Evolutionary conservation across 768 basidiomycete species (phyloP).

Genomic region (Kwoniella sp.): DNA sequence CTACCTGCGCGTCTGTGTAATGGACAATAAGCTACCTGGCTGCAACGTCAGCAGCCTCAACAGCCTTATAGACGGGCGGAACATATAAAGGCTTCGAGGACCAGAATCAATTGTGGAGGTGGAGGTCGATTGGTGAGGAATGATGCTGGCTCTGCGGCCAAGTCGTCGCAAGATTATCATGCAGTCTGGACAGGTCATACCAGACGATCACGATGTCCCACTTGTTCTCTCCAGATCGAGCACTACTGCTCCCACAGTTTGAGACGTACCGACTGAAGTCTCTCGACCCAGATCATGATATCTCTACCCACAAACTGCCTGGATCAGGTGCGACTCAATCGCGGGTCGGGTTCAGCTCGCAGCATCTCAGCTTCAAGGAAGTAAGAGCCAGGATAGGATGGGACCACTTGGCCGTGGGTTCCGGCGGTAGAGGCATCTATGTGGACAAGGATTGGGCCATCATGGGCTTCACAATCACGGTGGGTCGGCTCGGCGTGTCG

Average conservation of each 20-base stretch:
- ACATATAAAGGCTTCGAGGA: too few species aligned
- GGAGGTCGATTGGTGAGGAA: too few species aligned
- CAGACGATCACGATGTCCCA: too few species aligned
- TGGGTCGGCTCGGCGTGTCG: constrained; percentile 25
- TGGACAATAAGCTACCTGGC: too few species aligned
- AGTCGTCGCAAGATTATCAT: too few species aligned
- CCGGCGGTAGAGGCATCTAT: constrained; percentile 27
- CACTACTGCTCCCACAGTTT: constrained; percentile 43
- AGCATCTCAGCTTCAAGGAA: constrained; percentile 35
- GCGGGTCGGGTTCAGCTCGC: constrained; percentile 20
- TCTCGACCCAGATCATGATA: constrained; percentile 24
- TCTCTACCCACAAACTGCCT: constrained; percentile 26
- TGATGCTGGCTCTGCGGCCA: too few species aligned
- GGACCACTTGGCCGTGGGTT: constrained; percentile 33
- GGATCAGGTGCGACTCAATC: constrained; percentile 34
- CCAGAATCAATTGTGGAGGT: too few species aligned
- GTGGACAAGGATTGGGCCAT: constrained; percentile 42
- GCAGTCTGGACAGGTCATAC: too few species aligned
- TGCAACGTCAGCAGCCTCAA: too few species aligned
- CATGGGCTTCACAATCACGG: constrained; percentile 28
- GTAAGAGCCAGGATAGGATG: constrained; percentile 35
- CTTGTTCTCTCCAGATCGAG: constrained; percentile 31
- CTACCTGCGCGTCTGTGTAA: too few species aligned
- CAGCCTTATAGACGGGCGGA: too few species aligned
- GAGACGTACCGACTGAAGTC: constrained; percentile 46